These are phyloP conservation scores for Crucihimalaya himalaica DNA, from an alignment of 345 rosid species.

Conservation along the genomic window DNA sequence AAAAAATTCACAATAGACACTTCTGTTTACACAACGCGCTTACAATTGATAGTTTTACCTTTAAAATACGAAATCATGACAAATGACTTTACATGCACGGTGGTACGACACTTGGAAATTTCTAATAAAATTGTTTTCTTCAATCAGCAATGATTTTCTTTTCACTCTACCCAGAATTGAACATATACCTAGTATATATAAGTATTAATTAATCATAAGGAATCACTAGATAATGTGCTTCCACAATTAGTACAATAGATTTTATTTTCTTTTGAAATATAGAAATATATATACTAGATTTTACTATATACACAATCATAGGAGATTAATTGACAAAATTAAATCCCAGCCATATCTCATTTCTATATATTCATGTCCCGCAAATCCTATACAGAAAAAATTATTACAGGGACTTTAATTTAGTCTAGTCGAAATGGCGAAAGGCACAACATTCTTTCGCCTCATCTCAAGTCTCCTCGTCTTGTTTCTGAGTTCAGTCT, in stretches of 20 bases:
- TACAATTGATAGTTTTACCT: no score
- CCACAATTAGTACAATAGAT: not conserved
- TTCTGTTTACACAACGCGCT: no score
- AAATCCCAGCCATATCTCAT: not conserved
- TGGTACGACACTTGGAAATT: no score
- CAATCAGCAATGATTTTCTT: no score
- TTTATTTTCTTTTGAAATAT: not conserved
- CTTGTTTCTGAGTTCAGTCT: not conserved
- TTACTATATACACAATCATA: not conserved
- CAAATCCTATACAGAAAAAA: not conserved
- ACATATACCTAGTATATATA: no score
- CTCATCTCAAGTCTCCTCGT: conserved; percentile 21
- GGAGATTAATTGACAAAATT: not conserved
- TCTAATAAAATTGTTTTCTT: no score
- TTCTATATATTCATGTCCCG: not conserved
- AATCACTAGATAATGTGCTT: not conserved
- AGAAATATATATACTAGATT: not conserved
- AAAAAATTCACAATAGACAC: no score
- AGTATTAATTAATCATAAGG: not conserved
- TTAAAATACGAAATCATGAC: no score
- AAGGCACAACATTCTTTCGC: not conserved
- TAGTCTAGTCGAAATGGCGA: not conserved
- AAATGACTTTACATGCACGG: no score
- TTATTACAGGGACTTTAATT: not conserved
- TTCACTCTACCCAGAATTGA: no score